A percentile compares a stretch with the other conserved stretches of the same genome.
Conservation (phyloP, 148 eudicot species). For the Agrostemma githago region DNA sequence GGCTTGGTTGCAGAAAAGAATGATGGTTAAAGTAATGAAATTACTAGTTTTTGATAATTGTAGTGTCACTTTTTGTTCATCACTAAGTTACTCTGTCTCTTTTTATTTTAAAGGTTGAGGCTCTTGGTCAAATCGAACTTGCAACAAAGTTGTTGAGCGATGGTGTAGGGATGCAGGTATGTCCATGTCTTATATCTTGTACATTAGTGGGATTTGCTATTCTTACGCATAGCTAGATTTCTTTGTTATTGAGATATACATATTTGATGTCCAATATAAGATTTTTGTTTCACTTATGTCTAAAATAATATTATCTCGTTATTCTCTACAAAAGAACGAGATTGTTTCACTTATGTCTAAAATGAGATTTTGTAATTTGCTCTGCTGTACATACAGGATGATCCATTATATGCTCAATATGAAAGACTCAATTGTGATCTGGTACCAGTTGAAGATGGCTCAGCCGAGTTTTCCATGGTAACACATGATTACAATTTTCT, state of each 20-base stretch:
- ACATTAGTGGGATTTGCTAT: background rate
- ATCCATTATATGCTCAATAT: constrained; percentile 78
- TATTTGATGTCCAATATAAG: too few relatives aligned
- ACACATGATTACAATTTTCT: constrained; percentile 9
- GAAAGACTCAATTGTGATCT: constrained; percentile 72
- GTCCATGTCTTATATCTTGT: constrained; percentile 8
- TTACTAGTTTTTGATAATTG: background rate
- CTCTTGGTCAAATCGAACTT: constrained; percentile 88
- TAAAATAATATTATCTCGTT: background rate
- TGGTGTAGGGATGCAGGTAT: constrained; percentile 38
- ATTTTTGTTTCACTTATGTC: too few relatives aligned
- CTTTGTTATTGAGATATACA: background rate
- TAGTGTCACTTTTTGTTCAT: background rate
- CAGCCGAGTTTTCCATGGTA: constrained; percentile 81
- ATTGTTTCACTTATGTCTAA: constrained; percentile 3
- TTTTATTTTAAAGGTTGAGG: constrained; percentile 69
- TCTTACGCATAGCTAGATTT: background rate
- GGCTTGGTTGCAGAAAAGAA: background rate
- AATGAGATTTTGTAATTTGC: background rate
- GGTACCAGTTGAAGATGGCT: constrained; percentile 57
- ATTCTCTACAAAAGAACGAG: background rate
- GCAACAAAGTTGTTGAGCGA: constrained; percentile 80
- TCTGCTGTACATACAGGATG: constrained; percentile 44
- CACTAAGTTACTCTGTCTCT: constrained; percentile 15
- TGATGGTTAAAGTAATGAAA: background rate